Base-by-base conservation (phyloP, 495 filamentous ascomycete species). In the Emericellopsis terricola region DNA sequence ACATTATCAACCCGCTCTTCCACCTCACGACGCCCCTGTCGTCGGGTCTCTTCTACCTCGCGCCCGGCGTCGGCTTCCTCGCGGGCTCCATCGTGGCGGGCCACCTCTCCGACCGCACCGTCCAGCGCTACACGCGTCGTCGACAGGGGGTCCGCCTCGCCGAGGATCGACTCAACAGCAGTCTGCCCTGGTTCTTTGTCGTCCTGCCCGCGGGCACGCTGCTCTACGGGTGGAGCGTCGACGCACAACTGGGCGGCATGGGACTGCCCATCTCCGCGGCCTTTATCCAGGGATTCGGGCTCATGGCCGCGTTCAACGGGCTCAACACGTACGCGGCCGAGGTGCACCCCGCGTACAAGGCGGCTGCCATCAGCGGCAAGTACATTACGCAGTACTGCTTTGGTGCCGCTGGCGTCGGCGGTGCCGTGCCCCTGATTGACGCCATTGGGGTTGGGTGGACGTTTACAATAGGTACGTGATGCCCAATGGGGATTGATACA, bases 291-390 rank as follows among this genome's bases (percentile, higher is more conserved):
- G 32, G 32, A 3, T 20, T 34, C 19, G 32, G 32, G 7, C 32
- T 34, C n/a, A 34, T 24, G 16, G 32, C 17, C 8, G 21, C 32
- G 3, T 34, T 34, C 15, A 34, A 34, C 19, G 19, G 32, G 4
- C 19, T 34, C 4, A 34, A 34, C 13, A 34, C 32, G n/a, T 34
- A 34, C 15, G 32, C 32, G 3, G 32, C 32, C 20, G 32, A 34
- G 32, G 32, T 34, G 9, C 21, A 17, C 15, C 32, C 32, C 6
- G 3, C 3, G 4, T 9, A 21, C 9, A 21, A 20, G 21, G 19
- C 32, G 3, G 32, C 19, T 7, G 19, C 21, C 6, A 34, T 34
- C 9, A 20, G 32, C 19, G 16, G 32, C 5, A 34, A 34, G 15
- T 34, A 34, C 32, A 15, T 24, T 9, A 14, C 24, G 3, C 32